Percentiles rank a stretch among this genome's conserved stretches.
Evolutionary conservation across 768 basidiomycete species (phyloP).

Genomic region (Coprinopsis strossmayeri): DNA sequence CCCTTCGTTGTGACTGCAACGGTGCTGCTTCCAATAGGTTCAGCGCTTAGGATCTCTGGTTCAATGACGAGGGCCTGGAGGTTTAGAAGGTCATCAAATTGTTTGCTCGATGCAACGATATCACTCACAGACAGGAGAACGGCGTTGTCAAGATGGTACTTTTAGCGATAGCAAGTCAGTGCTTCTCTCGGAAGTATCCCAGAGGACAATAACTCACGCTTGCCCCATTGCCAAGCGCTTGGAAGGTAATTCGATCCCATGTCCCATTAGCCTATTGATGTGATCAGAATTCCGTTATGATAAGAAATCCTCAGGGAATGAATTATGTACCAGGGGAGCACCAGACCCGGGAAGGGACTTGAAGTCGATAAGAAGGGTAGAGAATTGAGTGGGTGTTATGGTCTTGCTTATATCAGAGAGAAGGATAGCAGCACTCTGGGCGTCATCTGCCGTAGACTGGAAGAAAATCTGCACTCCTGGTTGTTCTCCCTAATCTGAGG

Average conservation of each 20-base stretch:
- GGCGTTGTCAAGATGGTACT: conserved; percentile 48
- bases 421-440: conserved; percentile 30
- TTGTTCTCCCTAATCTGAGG: conserved; percentile 30
- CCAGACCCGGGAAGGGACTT: conserved; percentile 36
- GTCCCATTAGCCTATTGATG: conserved; percentile 27
- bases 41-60: conserved; percentile 45
- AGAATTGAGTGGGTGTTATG: conserved; percentile 31
- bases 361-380: conserved; percentile 42
- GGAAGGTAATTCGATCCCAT: conserved; percentile 47
- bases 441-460: conserved; percentile 30
- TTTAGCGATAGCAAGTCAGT: neutral
- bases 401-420: conserved; percentile 35
- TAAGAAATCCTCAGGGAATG: neutral
- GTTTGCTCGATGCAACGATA: neutral
- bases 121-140: conserved; percentile 32
- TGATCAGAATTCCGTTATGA: neutral
- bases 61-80: conserved; percentile 34
- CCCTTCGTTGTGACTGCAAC: conserved; percentile 45
- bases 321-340: conserved; percentile 24
- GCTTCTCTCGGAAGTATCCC: no score
- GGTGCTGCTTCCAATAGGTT: conserved; percentile 40
- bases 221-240: conserved; percentile 40
- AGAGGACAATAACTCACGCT: conserved; percentile 23
- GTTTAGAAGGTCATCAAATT: neutral
- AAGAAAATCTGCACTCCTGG: conserved; percentile 38